Base-by-base conservation (phyloP, 306 rosid species). In the Oemleria cerasiformis region DNA sequence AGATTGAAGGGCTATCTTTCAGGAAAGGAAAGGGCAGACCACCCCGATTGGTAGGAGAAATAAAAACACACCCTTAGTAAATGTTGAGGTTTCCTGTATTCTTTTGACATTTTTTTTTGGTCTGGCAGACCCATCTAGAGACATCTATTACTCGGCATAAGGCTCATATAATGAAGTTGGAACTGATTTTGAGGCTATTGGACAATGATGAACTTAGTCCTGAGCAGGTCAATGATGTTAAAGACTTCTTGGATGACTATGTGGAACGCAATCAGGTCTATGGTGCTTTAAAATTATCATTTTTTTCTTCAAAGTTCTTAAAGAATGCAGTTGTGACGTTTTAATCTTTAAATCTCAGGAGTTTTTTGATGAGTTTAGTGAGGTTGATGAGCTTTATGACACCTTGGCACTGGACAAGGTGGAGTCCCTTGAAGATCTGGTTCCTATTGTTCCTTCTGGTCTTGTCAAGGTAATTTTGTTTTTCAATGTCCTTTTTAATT, bases 91-190 rank as follows among this genome's bases (percentile, higher is more conserved):
- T 71, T 79, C 79, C 81, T 74, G 57, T 36, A 36, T 78, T 48
- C 42, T 41, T 30, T 17, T 50, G 60, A 19, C 13, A 3, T 67
- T 44, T 40, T 63, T 60, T 23, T 34, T 36, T 43, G 39, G 50
- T 19, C 62, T 75, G 42, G 39, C 81, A 94, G 98, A 81, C 83
- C 6, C 97, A 94, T 81, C 80, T 94, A 21, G 98, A 94, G 87
- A 84, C 92, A 63, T 94, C 98, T 68, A 91, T 94, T 78, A 75
- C 90, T 61, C 91, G 98, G 68, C 98, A 94, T 84, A 94, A 89
- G 91, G 97, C 98, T 76, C 98, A 94, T 86, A 87, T 91, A 75
- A 91, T 86, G 90, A 94, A 94, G 84, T 85, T 94, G 79, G 98
- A 94, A 79, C 80, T 91, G 40, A 84, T 94, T 74, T 84, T 94